Base-by-base conservation (phyloP, 169 alveolate genomes). In the Eimeria acervulina region DNA sequence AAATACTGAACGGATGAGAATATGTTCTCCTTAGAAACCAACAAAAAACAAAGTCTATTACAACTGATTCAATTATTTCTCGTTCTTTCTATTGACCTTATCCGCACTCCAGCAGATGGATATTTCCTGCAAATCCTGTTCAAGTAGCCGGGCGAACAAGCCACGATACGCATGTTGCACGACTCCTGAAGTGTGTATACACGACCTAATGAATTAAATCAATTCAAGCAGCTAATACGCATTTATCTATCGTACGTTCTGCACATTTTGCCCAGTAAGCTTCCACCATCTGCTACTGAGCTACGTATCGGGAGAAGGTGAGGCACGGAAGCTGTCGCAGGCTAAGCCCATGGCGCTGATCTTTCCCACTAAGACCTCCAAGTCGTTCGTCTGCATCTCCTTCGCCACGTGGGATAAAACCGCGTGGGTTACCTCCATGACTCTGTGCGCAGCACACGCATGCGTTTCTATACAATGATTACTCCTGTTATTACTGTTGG, bases 351-450 rank as follows among this genome's bases (percentile, higher is more conserved):
- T 8, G 70, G 42, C 40, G 28, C 44, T 81, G 13, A 81, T 31
- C 26, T 81, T 81, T 4, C 52, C 90, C 72, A 81, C 28, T 44
- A 81, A 28, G 0, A 13, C 44, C 68, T 81, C n/a, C 70, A 81
- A 36, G 72, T 81, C 70, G 72, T 51, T 81, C 61, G 90, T 81
- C n/a, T 81, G 90, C 70, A 28, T 23, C 26, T 47, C 61, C 70
- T 26, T 42, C 44, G 90, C 90, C 90, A 51, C 68, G 52, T 81
- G 90, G 31, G 90, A 19, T 44, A 81, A n/a, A 1, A 81, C 90
- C 0, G 70, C 70, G 52, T 81, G 90, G 26, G 90, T 81, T 26
- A 81, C 70, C 40, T 81, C 90, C 90, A 81, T 33, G 72, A 44
- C 72, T 51, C 90, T 81, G 90, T 28, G 68, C 36, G 26, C 70